Evolutionary conservation across 305 asterid genomes (phyloP), one percentile per base, ranked within the genome.

Genomic region (Salvia sclarea): DNA sequence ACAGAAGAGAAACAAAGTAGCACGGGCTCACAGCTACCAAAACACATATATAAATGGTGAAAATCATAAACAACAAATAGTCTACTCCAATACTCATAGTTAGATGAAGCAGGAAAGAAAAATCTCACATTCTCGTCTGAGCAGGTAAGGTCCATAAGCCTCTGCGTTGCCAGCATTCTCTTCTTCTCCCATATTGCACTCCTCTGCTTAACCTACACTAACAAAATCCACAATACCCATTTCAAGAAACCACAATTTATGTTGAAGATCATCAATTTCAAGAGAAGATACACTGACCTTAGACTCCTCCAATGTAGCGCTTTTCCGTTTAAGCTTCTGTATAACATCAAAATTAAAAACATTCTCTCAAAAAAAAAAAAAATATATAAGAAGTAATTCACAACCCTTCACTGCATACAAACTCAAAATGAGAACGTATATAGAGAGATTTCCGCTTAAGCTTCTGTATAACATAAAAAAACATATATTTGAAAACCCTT

Each of bases 151-250:
- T 17, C 30, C 43, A 30, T 48, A 0, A 69, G 50, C 60, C 77
- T 80, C 75, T 80, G 59, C 79, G 47, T 31, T 50, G 40, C 43
- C 59, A 64, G 50, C 30, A 74, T 73, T 17, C 53, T 70, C 74
- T 81, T 80, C 13, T 24, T 24, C 54, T 66, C 80, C 59, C 77
- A 59, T 10, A 37, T 35, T 35, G 35, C 41, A 49, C 50, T 55
- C 47, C 45, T 75, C 76, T 73, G 77, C 22, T 68, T 73, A 18
- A 54, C 8, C 67, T n/a, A n/a, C n/a, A n/a, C n/a, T n/a, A n/a
- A n/a, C 2, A 53, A 40, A 14, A 8, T 0, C 16, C 13, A 31
- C 18, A 53, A 52, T n/a, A 52, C 2, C 13, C 28, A 33, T 37
- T 18, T 35, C n/a, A 3, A 30, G n/a, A n/a, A 57, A 14, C 0